Evolutionary conservation across 2,329 filamentous ascomycete genomes (phyloP).

Genomic region (Exophiala aquamarina): DNA sequence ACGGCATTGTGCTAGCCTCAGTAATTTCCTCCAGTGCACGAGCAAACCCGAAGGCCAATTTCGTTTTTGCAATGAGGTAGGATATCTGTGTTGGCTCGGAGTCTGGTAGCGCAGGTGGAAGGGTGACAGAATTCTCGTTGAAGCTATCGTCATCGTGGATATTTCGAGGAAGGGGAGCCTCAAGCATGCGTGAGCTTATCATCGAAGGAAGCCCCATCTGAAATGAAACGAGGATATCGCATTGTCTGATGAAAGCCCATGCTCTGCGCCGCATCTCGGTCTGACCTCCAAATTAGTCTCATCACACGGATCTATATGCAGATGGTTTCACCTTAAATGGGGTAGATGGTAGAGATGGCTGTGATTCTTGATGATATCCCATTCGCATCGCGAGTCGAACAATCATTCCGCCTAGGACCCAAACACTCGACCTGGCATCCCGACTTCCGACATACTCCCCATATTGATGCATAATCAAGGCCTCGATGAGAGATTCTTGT

Average conservation of each 20-base stretch:
- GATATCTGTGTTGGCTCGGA: constrained; percentile 26
- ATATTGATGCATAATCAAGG: constrained; percentile 27
- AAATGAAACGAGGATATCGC: constrained; percentile 32
- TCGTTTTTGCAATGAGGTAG: constrained; percentile 12
- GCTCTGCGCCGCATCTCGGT: constrained; percentile 32
- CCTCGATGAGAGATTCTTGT: constrained; percentile 25
- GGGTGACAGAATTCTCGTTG: constrained; percentile 23
- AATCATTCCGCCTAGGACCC: constrained; percentile 28
- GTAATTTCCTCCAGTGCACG: constrained; percentile 40
- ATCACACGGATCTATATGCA: not conserved
- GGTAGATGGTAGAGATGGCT: constrained; percentile 22
- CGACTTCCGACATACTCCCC: constrained; percentile 28
- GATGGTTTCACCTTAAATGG: constrained; percentile 25
- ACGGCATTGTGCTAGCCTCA: constrained; percentile 45
- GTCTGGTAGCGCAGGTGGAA: constrained; percentile 28
- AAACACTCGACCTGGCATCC: constrained; percentile 29
- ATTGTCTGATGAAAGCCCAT: constrained; percentile 30
- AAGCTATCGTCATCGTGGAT: constrained; percentile 33
- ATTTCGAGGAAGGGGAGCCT: constrained; percentile 30
- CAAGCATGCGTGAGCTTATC: constrained; percentile 26
- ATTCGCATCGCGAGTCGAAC: constrained; percentile 30
- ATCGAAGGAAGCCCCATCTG: constrained; percentile 32
- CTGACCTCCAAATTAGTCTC: not conserved
- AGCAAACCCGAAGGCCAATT: not conserved
- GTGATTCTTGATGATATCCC: constrained; percentile 33